These are phyloP conservation scores for Cladochytrium replicatum DNA, from an alignment of 192 early-diverging fungal genomes.

Conservation along the genomic window DNA sequence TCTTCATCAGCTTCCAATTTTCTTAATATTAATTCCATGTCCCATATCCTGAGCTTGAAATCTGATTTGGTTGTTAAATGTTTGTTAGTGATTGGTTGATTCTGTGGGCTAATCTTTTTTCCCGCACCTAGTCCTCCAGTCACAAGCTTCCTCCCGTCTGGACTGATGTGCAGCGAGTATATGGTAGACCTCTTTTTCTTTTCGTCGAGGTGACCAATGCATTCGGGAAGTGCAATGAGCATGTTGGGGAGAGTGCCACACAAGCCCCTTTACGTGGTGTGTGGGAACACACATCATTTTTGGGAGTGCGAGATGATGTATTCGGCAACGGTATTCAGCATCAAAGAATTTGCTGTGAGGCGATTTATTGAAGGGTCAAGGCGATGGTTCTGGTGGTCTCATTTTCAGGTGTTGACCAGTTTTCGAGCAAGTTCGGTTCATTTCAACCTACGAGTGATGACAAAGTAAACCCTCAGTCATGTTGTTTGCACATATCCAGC, in stretches of 20 bases:
- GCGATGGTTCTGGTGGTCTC: no score
- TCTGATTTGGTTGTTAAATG: slow-evolving; percentile 51
- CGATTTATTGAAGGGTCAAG: no score
- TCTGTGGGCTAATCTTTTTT: not conserved
- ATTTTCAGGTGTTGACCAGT: no score
- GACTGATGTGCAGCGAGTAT: slow-evolving; percentile 83
- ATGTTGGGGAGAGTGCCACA: slow-evolving; percentile 32
- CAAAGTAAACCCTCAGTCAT: no score
- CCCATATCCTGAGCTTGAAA: slow-evolving; percentile 87
- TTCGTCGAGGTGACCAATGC: slow-evolving; percentile 64
- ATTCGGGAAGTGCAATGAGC: slow-evolving; percentile 58
- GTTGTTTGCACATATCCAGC: no score
- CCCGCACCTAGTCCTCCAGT: slow-evolving; percentile 69
- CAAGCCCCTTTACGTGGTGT: no score
- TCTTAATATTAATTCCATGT: slow-evolving; percentile 44
- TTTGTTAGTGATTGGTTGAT: slow-evolving; percentile 5
- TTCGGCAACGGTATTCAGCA: no score
- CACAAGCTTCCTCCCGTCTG: slow-evolving; percentile 66
- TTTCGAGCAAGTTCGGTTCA: no score
- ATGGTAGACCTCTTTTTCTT: slow-evolving; percentile 53
- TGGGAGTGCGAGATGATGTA: no score
- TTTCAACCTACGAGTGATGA: no score
- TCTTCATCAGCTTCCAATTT: slow-evolving; percentile 18
- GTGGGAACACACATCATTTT: no score
- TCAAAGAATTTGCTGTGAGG: no score